Conservation (phyloP, 2,329 filamentous ascomycete species). For the Cordyceps farinosa region DNA sequence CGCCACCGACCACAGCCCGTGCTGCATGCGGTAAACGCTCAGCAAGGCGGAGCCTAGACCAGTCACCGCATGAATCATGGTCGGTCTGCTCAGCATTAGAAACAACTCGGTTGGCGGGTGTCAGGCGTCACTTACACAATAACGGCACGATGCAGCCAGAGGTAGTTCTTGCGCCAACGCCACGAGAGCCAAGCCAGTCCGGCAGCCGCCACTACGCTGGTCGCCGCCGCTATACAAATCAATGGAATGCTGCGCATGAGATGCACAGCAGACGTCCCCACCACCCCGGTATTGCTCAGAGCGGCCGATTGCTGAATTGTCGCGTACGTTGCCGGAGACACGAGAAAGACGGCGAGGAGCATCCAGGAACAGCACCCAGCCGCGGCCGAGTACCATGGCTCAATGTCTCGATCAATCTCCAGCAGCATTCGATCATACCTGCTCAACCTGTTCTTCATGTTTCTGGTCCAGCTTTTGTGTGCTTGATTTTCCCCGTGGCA, state of each 20-base stretch:
- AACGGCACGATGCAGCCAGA: not conserved
- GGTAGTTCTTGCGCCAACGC: not conserved
- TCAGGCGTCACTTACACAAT: not conserved
- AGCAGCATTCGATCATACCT: not conserved
- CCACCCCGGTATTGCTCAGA: not conserved
- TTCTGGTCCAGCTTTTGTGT: not conserved
- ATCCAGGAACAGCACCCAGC: not conserved
- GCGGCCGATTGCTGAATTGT: not conserved
- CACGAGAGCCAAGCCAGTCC: not conserved
- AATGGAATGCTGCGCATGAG: conserved; percentile 2
- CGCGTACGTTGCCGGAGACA: conserved; percentile 6
- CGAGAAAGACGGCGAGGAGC: conserved; percentile 4
- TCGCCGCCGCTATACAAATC: not conserved
- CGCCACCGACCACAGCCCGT: not conserved
- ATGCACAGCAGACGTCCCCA: not conserved
- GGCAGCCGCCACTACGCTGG: not conserved
- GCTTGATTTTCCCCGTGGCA: not conserved
- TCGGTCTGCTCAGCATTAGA: not conserved
- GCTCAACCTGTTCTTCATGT: not conserved
- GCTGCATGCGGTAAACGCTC: not conserved
- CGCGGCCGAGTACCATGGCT: conserved; percentile 1
- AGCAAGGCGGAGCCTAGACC: not conserved
- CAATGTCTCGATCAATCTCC: conserved; percentile 1
- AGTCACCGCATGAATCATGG: not conserved
- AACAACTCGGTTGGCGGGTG: not conserved